phyloP scores from a whole-genome alignment of 257 asterid species.

The Echites panduratus region DNA sequence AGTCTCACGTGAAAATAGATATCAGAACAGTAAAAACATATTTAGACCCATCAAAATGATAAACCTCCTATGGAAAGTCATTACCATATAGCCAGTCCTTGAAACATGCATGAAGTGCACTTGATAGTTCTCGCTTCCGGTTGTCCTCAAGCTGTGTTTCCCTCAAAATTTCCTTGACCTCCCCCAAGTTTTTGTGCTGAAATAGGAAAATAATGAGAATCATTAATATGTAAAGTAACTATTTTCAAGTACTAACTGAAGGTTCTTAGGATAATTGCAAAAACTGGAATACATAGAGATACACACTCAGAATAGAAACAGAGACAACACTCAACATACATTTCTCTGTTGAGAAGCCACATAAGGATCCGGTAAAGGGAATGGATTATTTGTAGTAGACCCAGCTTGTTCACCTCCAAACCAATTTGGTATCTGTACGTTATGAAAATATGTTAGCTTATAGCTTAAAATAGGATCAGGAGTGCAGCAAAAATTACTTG shows the following conservation, averaged over 20 bases:
- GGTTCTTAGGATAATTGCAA: neutral
- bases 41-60: neutral
- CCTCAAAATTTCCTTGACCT: conserved; percentile 65
- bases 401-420: conserved; percentile 59
- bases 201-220: conserved; percentile 23
- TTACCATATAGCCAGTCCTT: conserved; percentile 97
- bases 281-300: too few species aligned
- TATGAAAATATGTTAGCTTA: conserved; percentile 14
- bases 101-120: conserved; percentile 76
- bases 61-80: neutral
- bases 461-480: conserved; percentile 4
- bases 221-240: conserved; percentile 7
- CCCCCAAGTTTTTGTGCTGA: conserved; percentile 65
- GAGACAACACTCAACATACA: conserved; percentile 29
- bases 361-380: conserved; percentile 81
- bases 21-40: neutral
- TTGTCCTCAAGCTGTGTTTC: conserved; percentile 82
- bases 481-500: neutral
- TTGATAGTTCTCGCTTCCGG: conserved; percentile 78
- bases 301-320: too few species aligned
- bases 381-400: conserved; percentile 72
- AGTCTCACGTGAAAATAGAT: too few species aligned
- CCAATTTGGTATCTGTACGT: conserved; percentile 74
- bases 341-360: conserved; percentile 77
- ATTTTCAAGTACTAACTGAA: neutral